Conservation (phyloP, 352 stramenopile genomes). For the Phytophthora pistaciae region DNA sequence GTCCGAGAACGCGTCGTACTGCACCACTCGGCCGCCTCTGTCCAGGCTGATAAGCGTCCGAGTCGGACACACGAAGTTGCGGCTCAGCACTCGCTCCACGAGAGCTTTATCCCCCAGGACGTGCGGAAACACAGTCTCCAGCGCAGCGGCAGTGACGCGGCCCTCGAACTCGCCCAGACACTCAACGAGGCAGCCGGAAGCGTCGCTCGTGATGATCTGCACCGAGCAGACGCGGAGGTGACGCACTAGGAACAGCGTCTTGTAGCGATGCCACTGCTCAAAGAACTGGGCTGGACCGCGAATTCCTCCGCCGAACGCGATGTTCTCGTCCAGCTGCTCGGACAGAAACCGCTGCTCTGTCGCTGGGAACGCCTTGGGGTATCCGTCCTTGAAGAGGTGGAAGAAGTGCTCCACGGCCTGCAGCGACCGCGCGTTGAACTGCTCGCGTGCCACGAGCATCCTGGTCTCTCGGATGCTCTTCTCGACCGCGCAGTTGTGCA, state of each 20-base stretch:
- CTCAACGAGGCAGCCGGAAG: conserved; percentile 34
- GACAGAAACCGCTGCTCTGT: conserved; percentile 33
- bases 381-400: conserved; percentile 36
- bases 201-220: conserved; percentile 29
- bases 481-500: conserved; percentile 30
- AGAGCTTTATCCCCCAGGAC: conserved; percentile 22
- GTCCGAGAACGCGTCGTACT: conserved; percentile 47
- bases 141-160: conserved; percentile 19
- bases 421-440: conserved; percentile 36
- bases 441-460: conserved; percentile 26
- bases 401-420: conserved; percentile 39
- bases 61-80: conserved; percentile 38
- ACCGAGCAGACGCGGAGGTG: conserved; percentile 23
- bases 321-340: conserved; percentile 26
- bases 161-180: conserved; percentile 41
- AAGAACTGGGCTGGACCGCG: conserved; percentile 35
- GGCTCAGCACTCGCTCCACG: conserved; percentile 17
- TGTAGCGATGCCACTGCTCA: conserved; percentile 58
- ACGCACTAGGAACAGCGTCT: conserved; percentile 42
- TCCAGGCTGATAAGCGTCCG: conserved; percentile 47
- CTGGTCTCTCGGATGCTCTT: conserved; percentile 33
- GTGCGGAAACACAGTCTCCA: conserved; percentile 22
- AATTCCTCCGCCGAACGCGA: conserved; percentile 25
- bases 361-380: conserved; percentile 7
- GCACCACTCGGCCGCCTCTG: conserved; percentile 19